Evolutionary conservation across 352 stramenopile genomes (phyloP).

Genomic region (Pythium aphanidermatum): DNA sequence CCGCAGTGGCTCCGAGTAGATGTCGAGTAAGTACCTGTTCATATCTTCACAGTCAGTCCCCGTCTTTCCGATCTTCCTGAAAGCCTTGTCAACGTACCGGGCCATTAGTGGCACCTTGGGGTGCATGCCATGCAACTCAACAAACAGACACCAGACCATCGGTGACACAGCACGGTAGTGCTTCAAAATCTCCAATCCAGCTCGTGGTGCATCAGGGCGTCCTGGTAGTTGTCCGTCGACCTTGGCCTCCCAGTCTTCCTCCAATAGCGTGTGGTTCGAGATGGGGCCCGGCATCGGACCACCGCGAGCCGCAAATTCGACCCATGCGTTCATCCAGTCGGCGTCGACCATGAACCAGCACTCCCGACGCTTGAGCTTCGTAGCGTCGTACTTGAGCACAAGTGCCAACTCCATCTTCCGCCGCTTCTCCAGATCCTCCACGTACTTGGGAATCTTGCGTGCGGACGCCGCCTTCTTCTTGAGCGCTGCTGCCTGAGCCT

Average conservation of each 20-base stretch:
- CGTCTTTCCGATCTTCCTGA: too few relatives aligned
- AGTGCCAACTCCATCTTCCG: slow-evolving; percentile 53
- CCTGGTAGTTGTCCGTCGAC: slow-evolving; percentile 20
- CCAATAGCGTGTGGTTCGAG: slow-evolving; percentile 46
- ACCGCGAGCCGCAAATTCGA: slow-evolving; percentile 36
- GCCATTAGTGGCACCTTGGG: slow-evolving; percentile 32
- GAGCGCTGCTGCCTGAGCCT: background rate
- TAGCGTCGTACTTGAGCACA: slow-evolving; percentile 46
- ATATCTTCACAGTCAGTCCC: background rate
- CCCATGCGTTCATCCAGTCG: slow-evolving; percentile 65
- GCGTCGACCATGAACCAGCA: slow-evolving; percentile 64
- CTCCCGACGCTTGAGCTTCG: slow-evolving; percentile 52
- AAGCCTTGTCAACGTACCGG: too few relatives aligned
- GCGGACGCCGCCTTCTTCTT: slow-evolving; percentile 16
- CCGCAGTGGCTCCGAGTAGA: slow-evolving; percentile 19
- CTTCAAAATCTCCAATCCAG: slow-evolving; percentile 34
- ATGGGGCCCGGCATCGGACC: slow-evolving; percentile 49
- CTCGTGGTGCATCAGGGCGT: slow-evolving; percentile 31
- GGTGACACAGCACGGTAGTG: slow-evolving; percentile 68
- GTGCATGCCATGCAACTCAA: slow-evolving; percentile 48
- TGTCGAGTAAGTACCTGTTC: slow-evolving; percentile 19
- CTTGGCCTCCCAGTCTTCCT: slow-evolving; percentile 38
- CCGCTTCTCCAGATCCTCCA: slow-evolving; percentile 43
- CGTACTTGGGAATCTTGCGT: slow-evolving; percentile 23
- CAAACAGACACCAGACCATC: slow-evolving; percentile 68